phyloP scores from a whole-genome alignment of 192 early-diverging fungal species.

The Coemansia asiatica region DNA sequence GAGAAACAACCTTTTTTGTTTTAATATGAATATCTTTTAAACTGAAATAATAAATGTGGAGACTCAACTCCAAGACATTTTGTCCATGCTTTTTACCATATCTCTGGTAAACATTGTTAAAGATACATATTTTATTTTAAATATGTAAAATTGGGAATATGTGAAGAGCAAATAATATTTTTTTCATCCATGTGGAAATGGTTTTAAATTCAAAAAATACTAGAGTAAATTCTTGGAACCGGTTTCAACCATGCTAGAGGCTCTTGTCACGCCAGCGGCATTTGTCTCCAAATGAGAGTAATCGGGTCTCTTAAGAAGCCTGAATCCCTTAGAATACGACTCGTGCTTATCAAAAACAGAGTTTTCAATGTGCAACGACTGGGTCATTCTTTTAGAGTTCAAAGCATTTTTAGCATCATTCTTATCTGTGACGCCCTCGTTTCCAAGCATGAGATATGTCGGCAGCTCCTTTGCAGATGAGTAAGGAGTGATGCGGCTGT shows the following conservation, averaged over 20 bases:
- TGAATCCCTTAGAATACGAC: conserved; percentile 8
- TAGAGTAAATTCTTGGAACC: not conserved
- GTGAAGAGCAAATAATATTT: too few species aligned
- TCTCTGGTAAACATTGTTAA: not conserved
- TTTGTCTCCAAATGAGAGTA: conserved; percentile 18
- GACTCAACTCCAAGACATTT: not conserved
- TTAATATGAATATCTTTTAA: not conserved
- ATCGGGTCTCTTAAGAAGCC: conserved; percentile 27
- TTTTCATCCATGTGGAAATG: too few species aligned
- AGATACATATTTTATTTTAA: too few species aligned
- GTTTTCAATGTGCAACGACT: conserved; percentile 24
- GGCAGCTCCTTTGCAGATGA: conserved; percentile 22
- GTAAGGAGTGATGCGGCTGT: conserved; percentile 27
- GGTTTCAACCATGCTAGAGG: not conserved
- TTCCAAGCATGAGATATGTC: conserved; percentile 4
- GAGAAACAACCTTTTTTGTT: not conserved
- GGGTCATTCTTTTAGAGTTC: conserved; percentile 14
- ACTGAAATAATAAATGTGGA: not conserved
- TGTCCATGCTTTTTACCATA: not conserved
- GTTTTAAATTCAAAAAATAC: too few species aligned
- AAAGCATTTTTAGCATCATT: not conserved
- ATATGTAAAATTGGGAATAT: too few species aligned
- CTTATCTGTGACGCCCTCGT: not conserved
- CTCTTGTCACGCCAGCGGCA: not conserved
- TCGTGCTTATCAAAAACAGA: conserved; percentile 16